A percentile compares a stretch with the other conserved stretches of the same genome.
These are phyloP conservation scores for Trametes coccinea DNA, from an alignment of 768 basidiomycete genomes.

Conservation along the genomic window DNA sequence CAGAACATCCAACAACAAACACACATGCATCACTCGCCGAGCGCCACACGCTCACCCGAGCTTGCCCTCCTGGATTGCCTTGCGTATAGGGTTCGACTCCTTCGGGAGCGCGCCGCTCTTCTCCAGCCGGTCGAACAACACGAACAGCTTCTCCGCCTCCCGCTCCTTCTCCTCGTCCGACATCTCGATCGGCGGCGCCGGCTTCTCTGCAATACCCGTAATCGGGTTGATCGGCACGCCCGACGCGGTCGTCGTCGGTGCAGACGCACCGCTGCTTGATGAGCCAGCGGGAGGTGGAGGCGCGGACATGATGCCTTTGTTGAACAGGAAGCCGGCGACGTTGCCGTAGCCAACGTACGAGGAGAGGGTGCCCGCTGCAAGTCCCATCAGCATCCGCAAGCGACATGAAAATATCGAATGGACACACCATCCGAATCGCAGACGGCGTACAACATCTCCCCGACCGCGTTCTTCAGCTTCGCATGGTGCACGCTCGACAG, in stretches of 20 bases:
- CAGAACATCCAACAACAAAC: background rate
- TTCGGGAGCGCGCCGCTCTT: conserved; percentile 67
- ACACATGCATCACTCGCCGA: background rate
- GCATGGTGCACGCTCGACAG: conserved; percentile 73
- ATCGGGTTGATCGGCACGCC: conserved; percentile 74
- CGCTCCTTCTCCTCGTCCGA: conserved; percentile 93
- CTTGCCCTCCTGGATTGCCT: conserved; percentile 57
- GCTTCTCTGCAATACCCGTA: conserved; percentile 65
- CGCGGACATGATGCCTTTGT: conserved; percentile 77
- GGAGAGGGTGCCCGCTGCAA: conserved; percentile 65
- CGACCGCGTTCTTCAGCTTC: conserved; percentile 71
- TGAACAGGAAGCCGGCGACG: conserved; percentile 91
- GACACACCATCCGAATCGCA: conserved; percentile 71
- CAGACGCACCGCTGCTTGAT: conserved; percentile 32
- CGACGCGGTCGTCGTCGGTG: conserved; percentile 32
- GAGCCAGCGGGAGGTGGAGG: conserved; percentile 42
- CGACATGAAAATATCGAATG: background rate
- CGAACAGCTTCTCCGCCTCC: conserved; percentile 91
- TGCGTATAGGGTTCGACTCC: conserved; percentile 70
- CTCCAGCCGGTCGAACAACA: conserved; percentile 88
- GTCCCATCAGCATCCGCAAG: background rate
- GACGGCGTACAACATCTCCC: conserved; percentile 85
- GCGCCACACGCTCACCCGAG: conserved; percentile 24
- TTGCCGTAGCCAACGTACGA: conserved; percentile 91
- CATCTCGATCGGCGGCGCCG: conserved; percentile 58